These are phyloP conservation scores for Parmelia sp. DNA, from an alignment of 495 filamentous ascomycete species.

Conservation along the genomic window DNA sequence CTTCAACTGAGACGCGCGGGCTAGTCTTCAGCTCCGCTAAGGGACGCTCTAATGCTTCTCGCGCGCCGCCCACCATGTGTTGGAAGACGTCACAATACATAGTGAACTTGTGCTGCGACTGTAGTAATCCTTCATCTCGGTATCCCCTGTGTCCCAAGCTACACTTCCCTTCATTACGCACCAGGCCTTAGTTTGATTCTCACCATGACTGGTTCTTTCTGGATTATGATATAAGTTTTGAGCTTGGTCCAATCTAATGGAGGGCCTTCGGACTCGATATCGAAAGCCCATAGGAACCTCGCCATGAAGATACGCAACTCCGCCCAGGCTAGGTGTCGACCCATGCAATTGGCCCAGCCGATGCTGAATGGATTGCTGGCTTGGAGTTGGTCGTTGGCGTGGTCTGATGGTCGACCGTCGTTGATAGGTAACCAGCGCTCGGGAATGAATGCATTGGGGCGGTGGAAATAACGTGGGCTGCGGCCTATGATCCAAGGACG, in stretches of 20 bases:
- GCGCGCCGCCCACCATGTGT: too few relatives aligned
- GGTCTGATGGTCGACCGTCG: background rate
- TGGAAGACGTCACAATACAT: background rate
- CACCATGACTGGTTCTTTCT: too few relatives aligned
- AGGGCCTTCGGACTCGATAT: slow-evolving; percentile 39
- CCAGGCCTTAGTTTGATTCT: too few relatives aligned
- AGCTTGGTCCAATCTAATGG: too few relatives aligned
- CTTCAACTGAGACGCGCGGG: too few relatives aligned
- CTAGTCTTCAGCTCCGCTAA: too few relatives aligned
- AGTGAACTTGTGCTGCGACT: too few relatives aligned
- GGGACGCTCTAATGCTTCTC: too few relatives aligned
- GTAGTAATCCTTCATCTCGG: too few relatives aligned
- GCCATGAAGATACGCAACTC: slow-evolving; percentile 42
- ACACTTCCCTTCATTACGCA: too few relatives aligned
- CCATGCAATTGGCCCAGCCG: slow-evolving; percentile 3
- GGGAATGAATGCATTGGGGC: slow-evolving; percentile 22
- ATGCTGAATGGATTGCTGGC: slow-evolving; percentile 4
- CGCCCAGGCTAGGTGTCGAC: slow-evolving; percentile 35
- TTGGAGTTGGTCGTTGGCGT: slow-evolving; percentile 1
- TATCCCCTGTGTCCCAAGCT: too few relatives aligned
- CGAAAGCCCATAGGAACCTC: slow-evolving; percentile 42
- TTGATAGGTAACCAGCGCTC: slow-evolving; percentile 17
- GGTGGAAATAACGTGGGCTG: slow-evolving; percentile 23
- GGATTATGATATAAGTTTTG: too few relatives aligned
- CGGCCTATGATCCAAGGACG: slow-evolving; percentile 32